These are phyloP conservation scores for Trichocomaceae sp. DNA, from an alignment of 2,329 filamentous ascomycete species.

Conservation along the genomic window DNA sequence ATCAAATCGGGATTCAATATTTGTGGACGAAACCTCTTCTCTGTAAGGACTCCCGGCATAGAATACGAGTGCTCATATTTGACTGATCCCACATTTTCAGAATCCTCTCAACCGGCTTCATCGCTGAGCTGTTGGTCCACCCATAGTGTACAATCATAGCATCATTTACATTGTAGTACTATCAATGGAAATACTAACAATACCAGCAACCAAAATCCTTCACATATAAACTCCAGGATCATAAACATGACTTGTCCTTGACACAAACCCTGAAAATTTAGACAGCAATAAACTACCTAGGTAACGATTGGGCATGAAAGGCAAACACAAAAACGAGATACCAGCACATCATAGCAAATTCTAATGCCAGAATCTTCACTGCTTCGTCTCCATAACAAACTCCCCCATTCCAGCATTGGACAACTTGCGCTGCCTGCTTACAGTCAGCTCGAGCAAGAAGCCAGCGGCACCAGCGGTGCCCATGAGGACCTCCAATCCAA, in stretches of 20 bases:
- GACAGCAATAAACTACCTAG: neutral
- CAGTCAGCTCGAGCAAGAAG: constrained; percentile 26
- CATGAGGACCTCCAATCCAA: constrained; percentile 31
- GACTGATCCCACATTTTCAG: too few relatives aligned
- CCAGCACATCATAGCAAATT: neutral
- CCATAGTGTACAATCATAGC: too few relatives aligned
- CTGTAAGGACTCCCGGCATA: too few relatives aligned
- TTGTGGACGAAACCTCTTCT: constrained; percentile 21
- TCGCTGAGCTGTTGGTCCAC: too few relatives aligned
- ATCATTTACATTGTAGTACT: neutral
- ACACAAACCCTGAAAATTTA: neutral
- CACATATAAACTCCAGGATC: neutral
- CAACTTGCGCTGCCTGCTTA: constrained; percentile 21
- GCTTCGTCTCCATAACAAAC: constrained; percentile 12
- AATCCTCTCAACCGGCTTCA: too few relatives aligned
- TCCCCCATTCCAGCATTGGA: constrained; percentile 5
- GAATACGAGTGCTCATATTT: too few relatives aligned
- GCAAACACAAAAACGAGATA: neutral
- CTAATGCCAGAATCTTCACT: neutral
- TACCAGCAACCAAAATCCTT: neutral
- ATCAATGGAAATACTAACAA: neutral
- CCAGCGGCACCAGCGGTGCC: constrained; percentile 25
- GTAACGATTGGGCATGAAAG: neutral
- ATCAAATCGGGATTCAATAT: neutral
- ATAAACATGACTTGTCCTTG: neutral